Evolutionary conservation across 192 early-diverging fungal genomes (phyloP), one percentile per base, ranked within the genome.

Genomic region (Entomortierella parvispora): DNA sequence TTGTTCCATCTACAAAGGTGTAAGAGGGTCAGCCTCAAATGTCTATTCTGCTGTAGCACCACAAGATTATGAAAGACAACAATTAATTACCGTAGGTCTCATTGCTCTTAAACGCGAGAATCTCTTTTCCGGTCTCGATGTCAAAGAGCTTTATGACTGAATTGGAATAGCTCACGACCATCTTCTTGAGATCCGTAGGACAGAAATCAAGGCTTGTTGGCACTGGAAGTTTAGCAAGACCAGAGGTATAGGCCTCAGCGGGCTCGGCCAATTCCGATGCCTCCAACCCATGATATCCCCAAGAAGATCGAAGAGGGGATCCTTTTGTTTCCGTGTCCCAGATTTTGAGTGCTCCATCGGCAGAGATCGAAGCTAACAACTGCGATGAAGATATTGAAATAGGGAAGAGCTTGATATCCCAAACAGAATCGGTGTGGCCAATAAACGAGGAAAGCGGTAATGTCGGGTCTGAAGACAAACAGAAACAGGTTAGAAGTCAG

Each of bases 371-470:
- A 0, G 88, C 90, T 3, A 96, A 62, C 9, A 90, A 53, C 23
- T 81, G 69, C 23, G 81, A 79, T 28, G 85, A 75, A 32, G 83
- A 65, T 22, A 82, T 74, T 1, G 63, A 78, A 6, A 88, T 48
- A 26, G 90, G 88, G 59, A 90, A 90, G 3, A 92, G 79, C 52
- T 87, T 84, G 65, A 95, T 77, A 54, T 93, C 92, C 94, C 94
- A 96, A 15, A 96, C 89, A n/a, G 89, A 85, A 66, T 95, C 93
- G 6, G 93, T 91, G 65, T 96, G 94, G 9, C 91, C 92, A 51
- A 94, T 87, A 53, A 89, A 92, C 0, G 89, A 87, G 20, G 90
- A 84, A 26, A 83, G 62, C 42, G 90, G 81, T 23, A 88, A 26
- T 3, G 84, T 69, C 3, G 82, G 70, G 54, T 86, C 87, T 85